Evolutionary conservation across 139 green algal species (phyloP).

Genomic region (Ulvella scutata): DNA sequence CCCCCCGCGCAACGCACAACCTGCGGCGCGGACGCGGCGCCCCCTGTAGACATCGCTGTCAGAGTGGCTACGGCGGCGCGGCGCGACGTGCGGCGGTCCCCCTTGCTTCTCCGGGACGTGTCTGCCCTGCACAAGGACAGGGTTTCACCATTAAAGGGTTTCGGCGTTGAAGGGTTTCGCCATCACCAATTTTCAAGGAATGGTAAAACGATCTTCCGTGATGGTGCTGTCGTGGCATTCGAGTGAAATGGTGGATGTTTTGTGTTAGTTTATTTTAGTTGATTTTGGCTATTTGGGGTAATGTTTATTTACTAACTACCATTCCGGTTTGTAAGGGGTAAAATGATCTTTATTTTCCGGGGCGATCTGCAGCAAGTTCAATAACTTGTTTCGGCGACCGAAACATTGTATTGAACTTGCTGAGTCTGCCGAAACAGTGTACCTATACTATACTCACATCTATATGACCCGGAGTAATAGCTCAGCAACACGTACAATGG

Average conservation of each 20-base stretch:
- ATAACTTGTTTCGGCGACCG: too few species aligned
- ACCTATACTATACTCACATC: too few species aligned
- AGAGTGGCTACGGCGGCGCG: not conserved
- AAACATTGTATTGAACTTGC: too few species aligned
- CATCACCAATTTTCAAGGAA: not conserved
- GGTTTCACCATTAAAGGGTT: too few species aligned
- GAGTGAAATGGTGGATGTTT: not conserved
- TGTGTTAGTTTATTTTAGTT: not conserved
- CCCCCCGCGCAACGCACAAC: not conserved
- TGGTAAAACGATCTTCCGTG: not conserved
- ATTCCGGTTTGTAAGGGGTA: too few species aligned
- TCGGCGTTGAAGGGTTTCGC: too few species aligned
- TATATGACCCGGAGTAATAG: too few species aligned
- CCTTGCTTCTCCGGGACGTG: not conserved
- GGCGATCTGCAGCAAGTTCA: too few species aligned
- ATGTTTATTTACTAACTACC: not conserved
- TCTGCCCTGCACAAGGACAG: not conserved
- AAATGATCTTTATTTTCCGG: too few species aligned
- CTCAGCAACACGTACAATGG: too few species aligned
- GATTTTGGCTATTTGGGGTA: not conserved
- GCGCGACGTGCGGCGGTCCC: not conserved
- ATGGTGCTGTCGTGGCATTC: not conserved
- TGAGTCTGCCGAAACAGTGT: too few species aligned
- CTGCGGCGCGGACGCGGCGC: not conserved
- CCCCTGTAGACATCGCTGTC: not conserved